Base-by-base conservation (phyloP, 31 red algal genomes). In the Porphyra umbilicalis region DNA sequence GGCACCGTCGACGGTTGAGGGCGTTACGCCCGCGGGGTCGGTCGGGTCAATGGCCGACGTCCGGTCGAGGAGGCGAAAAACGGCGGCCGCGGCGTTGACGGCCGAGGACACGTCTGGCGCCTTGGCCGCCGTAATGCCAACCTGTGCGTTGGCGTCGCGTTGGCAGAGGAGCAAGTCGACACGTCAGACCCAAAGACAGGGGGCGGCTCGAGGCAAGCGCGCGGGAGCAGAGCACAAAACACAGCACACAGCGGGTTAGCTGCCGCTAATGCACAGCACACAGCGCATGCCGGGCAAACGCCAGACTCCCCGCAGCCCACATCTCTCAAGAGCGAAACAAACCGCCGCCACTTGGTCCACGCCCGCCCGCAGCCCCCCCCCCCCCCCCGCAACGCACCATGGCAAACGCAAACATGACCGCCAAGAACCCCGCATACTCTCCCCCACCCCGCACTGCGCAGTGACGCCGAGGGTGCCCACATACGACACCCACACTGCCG, bases 401-500 rank as follows among this genome's bases (percentile, higher is more conserved):
- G 4, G 57, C 57, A 18, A 71, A n/a, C 25, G 57, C 30, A 16
- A 71, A 71, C 7, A 71, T 18, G 57, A 71, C 57, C 7, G 57
- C 1, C 57, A 71, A n/a, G 57, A 71, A 71, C 11, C 57, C 57
- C 57, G 57, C 57, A 71, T 71, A 29, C 57, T 16, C 4, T 71
- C 57, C 25, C 57, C 57, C 6, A 90, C 88, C 37, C 75, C 80
- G 76, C 92, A 94, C 29, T 39, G 25, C 14, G 85, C 78, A 35
- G 84, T 75, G 9, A 83, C 79, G 36, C 90, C 84, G 74, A 90
- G 87, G n/a, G 80, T 85, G 11, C 85, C 87, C 10, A 83, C 94
- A 75, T 88, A 75, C 87, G 87, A 92, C 79, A 92, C 85, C 40
- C 84, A 88, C 77, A 92, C 79, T 31, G 88, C 90, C 90, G 85